Conservation (phyloP, 2,329 filamentous ascomycete species). For the Sporothrix schenckii region DNA sequence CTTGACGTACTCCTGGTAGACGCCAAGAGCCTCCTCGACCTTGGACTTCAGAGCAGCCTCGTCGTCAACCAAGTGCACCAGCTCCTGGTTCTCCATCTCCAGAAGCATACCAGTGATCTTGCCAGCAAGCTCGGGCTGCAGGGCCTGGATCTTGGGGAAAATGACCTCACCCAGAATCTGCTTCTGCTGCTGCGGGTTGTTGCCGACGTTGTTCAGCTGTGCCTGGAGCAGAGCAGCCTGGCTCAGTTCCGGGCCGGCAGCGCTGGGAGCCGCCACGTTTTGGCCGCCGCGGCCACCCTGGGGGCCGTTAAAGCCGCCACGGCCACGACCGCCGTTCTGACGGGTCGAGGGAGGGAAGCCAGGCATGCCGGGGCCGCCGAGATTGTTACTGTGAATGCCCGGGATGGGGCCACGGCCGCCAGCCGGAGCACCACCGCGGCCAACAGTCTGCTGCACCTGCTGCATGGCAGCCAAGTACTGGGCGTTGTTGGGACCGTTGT, state of each 20-base stretch:
- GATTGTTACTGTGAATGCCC: conserved; percentile 57
- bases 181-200: conserved; percentile 80
- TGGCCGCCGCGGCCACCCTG: conserved; percentile 55
- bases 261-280: conserved; percentile 37
- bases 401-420: conserved; percentile 74
- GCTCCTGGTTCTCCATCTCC: conserved; percentile 97
- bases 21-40: conserved; percentile 94
- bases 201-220: conserved; percentile 56
- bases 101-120: conserved; percentile 99
- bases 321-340: conserved; percentile 49
- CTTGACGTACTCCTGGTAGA: conserved; percentile 99
- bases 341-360: conserved; percentile 61
- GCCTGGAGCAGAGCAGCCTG: conserved; percentile 55
- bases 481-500: conserved; percentile 72
- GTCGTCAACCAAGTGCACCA: conserved; percentile 93
- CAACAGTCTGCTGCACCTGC: conserved; percentile 68
- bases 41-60: conserved; percentile 87
- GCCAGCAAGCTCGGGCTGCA: conserved; percentile 93
- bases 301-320: conserved; percentile 49
- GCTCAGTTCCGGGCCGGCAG: conserved; percentile 47
- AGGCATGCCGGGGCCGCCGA: conserved; percentile 60
- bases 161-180: conserved; percentile 97
- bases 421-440: conserved; percentile 64
- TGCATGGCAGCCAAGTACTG: conserved; percentile 82
- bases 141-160: conserved; percentile 95